phyloP scores from a whole-genome alignment of 352 stramenopile species.

The Nothophytophthora sp. region DNA sequence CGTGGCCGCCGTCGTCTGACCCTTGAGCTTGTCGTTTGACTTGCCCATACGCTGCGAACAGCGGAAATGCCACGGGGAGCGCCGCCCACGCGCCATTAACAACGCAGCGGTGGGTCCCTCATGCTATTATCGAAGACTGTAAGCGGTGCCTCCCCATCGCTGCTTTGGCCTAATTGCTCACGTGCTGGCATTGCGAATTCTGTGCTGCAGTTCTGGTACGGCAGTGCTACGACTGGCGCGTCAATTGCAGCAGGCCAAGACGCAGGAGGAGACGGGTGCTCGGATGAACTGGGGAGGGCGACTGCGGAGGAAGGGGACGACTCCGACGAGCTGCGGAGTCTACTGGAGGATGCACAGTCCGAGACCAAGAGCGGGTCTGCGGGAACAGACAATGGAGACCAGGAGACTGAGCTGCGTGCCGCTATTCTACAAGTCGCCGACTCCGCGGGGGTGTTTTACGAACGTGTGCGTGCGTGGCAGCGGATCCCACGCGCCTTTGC shows the following conservation, averaged over 20 bases:
- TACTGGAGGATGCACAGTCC: slow-evolving; percentile 13
- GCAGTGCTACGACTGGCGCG: too few relatives aligned
- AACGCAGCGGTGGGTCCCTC: slow-evolving; percentile 17
- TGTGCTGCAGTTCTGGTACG: slow-evolving; percentile 29
- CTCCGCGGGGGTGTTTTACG: slow-evolving; percentile 40
- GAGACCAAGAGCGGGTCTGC: not conserved
- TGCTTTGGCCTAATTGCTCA: not conserved
- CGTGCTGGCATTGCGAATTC: not conserved
- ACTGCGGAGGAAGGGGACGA: not conserved
- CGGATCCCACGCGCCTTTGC: slow-evolving; percentile 50
- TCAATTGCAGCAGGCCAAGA: not conserved
- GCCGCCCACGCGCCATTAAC: slow-evolving; percentile 12
- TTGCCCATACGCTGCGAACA: slow-evolving; percentile 8
- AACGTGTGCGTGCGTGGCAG: slow-evolving; percentile 43
- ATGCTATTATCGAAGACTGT: slow-evolving; percentile 3
- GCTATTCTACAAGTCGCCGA: slow-evolving; percentile 26
- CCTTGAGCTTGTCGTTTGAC: slow-evolving; percentile 2
- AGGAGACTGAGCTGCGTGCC: slow-evolving; percentile 12
- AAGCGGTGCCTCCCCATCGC: not conserved
- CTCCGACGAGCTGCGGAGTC: slow-evolving; percentile 13
- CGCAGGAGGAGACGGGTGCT: not conserved
- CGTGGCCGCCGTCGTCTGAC: not conserved
- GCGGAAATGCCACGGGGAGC: slow-evolving; percentile 30
- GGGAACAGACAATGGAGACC: not conserved
- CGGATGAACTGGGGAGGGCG: not conserved